These are phyloP conservation scores for Trypanosoma theileri DNA, from an alignment of 208 protist species.

Conservation along the genomic window DNA sequence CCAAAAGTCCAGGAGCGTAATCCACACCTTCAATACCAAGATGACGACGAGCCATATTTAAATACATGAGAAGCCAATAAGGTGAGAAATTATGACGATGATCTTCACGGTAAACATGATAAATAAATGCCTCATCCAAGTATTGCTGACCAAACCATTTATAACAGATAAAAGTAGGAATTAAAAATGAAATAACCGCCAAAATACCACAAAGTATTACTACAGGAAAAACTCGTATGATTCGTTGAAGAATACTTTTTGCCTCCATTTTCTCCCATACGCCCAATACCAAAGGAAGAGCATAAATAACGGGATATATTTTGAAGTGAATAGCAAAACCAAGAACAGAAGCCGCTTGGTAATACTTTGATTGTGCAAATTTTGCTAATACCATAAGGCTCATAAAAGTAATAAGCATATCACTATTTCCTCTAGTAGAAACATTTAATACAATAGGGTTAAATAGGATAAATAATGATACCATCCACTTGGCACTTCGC, in stretches of 20 bases:
- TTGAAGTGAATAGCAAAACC: slow-evolving; percentile 91
- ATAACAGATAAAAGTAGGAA: slow-evolving; percentile 64
- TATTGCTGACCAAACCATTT: slow-evolving; percentile 70
- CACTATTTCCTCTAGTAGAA: slow-evolving; percentile 94
- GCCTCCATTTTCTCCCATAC: slow-evolving; percentile 45
- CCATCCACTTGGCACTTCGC: slow-evolving; percentile 63
- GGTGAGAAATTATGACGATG: slow-evolving; percentile 93
- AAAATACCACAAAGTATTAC: slow-evolving; percentile 45
- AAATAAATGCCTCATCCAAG: slow-evolving; percentile 78
- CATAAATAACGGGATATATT: slow-evolving; percentile 94
- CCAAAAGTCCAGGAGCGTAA: slow-evolving; percentile 61
- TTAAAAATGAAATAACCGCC: slow-evolving; percentile 44
- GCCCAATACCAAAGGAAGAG: slow-evolving; percentile 66
- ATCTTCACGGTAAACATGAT: slow-evolving; percentile 79
- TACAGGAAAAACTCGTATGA: slow-evolving; percentile 13
- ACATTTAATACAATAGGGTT: slow-evolving; percentile 93
- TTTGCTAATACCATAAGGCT: slow-evolving; percentile 77
- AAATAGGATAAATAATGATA: slow-evolving; percentile 82
- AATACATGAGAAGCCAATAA: slow-evolving; percentile 92
- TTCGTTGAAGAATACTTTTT: slow-evolving; percentile 2
- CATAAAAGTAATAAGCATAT: slow-evolving; percentile 90
- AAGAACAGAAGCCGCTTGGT: slow-evolving; percentile 52
- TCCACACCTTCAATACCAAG: slow-evolving; percentile 43
- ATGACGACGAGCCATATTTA: slow-evolving; percentile 61
- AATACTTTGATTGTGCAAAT: slow-evolving; percentile 51